Percentiles rank a stretch among this genome's conserved stretches.
phyloP scores from a whole-genome alignment of 2,329 filamentous ascomycete genomes.

The Clarireedia monteithiana region DNA sequence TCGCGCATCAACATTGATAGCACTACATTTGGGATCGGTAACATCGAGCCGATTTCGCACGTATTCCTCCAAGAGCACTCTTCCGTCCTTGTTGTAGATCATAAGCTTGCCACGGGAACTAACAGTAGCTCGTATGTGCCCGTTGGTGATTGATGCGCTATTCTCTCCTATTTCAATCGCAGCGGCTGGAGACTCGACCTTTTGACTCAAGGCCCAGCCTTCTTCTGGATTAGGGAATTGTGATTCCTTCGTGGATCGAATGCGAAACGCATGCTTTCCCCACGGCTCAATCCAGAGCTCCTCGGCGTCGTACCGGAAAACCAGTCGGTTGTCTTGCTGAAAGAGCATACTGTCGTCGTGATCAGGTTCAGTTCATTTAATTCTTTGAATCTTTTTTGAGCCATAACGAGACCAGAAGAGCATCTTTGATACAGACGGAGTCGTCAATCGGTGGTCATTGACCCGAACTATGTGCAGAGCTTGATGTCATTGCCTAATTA shows the following conservation, averaged over 20 bases:
- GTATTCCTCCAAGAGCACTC: conserved; percentile 42
- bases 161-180: conserved; percentile 6
- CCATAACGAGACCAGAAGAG: too few relatives aligned
- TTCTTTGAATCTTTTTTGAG: too few relatives aligned
- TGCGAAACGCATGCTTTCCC: conserved; percentile 39
- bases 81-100: conserved; percentile 36
- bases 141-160: conserved; percentile 36
- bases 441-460: too few relatives aligned
- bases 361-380: too few relatives aligned
- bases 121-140: conserved; percentile 39
- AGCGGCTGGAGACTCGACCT: neutral
- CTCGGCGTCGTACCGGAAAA: conserved; percentile 36
- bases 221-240: conserved; percentile 32
- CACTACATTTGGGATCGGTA: conserved; percentile 42
- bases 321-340: conserved; percentile 21
- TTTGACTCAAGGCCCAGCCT: conserved; percentile 33
- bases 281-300: conserved; percentile 41
- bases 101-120: conserved; percentile 40
- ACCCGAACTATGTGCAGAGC: too few relatives aligned
- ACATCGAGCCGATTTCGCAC: conserved; percentile 40
- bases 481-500: too few relatives aligned
- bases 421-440: too few relatives aligned
- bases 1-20: conserved; percentile 41
- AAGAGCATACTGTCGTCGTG: conserved; percentile 18
- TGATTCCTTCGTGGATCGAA: conserved; percentile 37